phyloP scores from a whole-genome alignment of 2,329 filamentous ascomycete genomes.

The Nothophaeocryptopus gaeumannii region DNA sequence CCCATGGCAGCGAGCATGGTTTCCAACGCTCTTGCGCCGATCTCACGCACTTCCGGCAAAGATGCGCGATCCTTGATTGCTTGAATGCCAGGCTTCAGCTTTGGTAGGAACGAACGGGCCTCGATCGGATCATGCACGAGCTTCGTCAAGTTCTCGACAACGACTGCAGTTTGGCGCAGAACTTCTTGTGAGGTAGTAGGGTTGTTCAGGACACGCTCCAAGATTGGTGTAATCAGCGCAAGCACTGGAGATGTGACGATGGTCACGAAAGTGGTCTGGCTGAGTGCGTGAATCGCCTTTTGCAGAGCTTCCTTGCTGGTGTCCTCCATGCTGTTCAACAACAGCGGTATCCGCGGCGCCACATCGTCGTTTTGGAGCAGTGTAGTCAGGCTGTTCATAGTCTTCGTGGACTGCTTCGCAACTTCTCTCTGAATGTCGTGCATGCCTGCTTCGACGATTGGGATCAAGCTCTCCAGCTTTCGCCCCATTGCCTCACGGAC shows the following conservation, averaged over 20 bases:
- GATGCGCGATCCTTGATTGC: slow-evolving; percentile 82
- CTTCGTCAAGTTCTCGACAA: slow-evolving; percentile 97
- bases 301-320: slow-evolving; percentile 84
- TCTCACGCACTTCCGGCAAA: slow-evolving; percentile 87
- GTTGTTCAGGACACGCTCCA: slow-evolving; percentile 90
- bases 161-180: slow-evolving; percentile 89
- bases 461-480: slow-evolving; percentile 81
- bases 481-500: slow-evolving; percentile 87
- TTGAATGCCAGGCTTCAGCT: slow-evolving; percentile 90
- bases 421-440: slow-evolving; percentile 91
- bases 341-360: slow-evolving; percentile 80
- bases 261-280: slow-evolving; percentile 97
- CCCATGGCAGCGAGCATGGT: slow-evolving; percentile 95
- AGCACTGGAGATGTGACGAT: slow-evolving; percentile 93
- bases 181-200: slow-evolving; percentile 91
- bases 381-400: slow-evolving; percentile 86
- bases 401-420: slow-evolving; percentile 80
- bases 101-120: slow-evolving; percentile 90
- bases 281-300: slow-evolving; percentile 94
- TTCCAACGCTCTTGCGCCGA: slow-evolving; percentile 75
- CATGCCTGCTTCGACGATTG: slow-evolving; percentile 88
- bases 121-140: slow-evolving; percentile 94
- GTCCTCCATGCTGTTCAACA: slow-evolving; percentile 93
- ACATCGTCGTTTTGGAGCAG: slow-evolving; percentile 97
- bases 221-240: slow-evolving; percentile 86